Evolutionary conservation across 2,329 filamentous ascomycete species (phyloP).

Genomic region (Xenoacremonium recifei): DNA sequence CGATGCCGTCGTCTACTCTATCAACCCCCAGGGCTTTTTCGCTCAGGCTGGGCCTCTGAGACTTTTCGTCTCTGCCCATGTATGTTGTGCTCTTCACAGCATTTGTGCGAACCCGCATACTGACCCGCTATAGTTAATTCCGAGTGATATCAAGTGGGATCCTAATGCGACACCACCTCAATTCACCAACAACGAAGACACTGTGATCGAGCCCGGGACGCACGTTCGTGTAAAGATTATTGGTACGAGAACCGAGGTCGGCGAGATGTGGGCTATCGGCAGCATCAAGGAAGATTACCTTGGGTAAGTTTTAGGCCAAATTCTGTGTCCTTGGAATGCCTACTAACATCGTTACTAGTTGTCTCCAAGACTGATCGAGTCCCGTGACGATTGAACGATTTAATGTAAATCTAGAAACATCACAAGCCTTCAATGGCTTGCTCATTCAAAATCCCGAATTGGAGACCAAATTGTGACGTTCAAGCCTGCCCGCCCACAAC

Average conservation of each 20-base stretch:
- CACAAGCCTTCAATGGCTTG: too few species aligned
- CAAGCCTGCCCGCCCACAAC: too few species aligned
- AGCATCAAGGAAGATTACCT: constrained; percentile 88
- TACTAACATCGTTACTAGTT: constrained; percentile 22
- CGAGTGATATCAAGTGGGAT: constrained; percentile 88
- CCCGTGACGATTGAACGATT: constrained; percentile 7
- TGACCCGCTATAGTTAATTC: constrained; percentile 68
- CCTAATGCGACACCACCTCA: constrained; percentile 95
- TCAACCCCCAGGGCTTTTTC: constrained; percentile 91
- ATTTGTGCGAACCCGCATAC: not conserved
- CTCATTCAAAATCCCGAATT: too few species aligned
- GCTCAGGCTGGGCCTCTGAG: constrained; percentile 75
- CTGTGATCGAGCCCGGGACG: constrained; percentile 89
- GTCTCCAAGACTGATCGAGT: constrained; percentile 26
- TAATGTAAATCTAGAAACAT: too few species aligned
- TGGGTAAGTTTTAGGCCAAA: constrained; percentile 45
- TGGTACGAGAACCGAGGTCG: constrained; percentile 88
- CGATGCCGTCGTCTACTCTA: constrained; percentile 88
- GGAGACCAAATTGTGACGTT: too few species aligned
- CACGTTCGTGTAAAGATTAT: constrained; percentile 94
- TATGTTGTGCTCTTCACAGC: constrained; percentile 46
- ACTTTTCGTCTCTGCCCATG: constrained; percentile 79
- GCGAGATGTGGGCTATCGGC: constrained; percentile 93
- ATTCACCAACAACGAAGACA: constrained; percentile 92
- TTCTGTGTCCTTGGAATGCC: not conserved